phyloP scores from a whole-genome alignment of 257 asterid species.

The Solanum lignicaule region DNA sequence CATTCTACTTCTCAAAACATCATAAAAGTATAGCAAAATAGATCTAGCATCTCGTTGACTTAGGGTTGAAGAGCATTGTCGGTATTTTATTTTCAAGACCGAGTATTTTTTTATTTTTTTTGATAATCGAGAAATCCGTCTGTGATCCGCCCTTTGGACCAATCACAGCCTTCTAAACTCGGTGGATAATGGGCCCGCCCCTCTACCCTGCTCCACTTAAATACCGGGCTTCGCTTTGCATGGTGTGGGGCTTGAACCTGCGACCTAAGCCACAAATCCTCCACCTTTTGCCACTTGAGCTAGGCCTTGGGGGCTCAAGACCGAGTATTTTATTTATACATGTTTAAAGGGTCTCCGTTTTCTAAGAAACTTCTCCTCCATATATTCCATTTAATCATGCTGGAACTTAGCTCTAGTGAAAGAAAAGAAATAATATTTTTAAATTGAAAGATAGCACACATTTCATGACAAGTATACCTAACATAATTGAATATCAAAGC shows the following conservation, averaged over 20 bases:
- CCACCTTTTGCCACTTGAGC: no score
- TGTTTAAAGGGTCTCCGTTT: not conserved
- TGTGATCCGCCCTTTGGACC: no score
- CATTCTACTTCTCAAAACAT: not conserved
- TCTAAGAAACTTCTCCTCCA: not conserved
- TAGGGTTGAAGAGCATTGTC: not conserved
- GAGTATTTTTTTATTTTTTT: no score
- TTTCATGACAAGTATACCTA: not conserved
- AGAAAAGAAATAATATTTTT: not conserved
- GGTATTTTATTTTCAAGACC: not conserved
- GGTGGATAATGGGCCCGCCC: no score
- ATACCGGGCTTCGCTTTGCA: no score
- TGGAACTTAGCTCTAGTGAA: not conserved
- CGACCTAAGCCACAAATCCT: no score
- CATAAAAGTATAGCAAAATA: not conserved
- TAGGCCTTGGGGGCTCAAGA: no score
- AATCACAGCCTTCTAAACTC: no score
- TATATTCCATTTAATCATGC: not conserved
- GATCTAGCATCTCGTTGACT: not conserved
- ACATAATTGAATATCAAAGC: not conserved
- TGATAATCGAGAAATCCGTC: no score
- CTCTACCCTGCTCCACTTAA: no score
- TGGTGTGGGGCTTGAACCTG: no score
- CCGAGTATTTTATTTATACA: not conserved
- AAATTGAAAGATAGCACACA: not conserved